Evolutionary conservation across 2,329 filamentous ascomycete genomes (phyloP).

Genomic region (Epichloe gansuensis): DNA sequence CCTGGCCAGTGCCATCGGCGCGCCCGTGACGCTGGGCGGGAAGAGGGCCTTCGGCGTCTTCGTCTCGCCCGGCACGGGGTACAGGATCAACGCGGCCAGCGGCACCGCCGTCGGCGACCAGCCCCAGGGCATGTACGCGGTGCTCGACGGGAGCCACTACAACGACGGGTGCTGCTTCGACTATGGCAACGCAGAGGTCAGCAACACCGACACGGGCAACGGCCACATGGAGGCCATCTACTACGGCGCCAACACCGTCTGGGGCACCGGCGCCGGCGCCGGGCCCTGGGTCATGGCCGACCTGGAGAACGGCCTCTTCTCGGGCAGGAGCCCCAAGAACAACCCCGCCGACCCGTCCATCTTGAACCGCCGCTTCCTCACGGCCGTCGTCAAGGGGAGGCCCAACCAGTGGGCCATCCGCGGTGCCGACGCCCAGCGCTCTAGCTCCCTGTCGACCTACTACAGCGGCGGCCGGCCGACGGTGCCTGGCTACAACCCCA

Average conservation of each 20-base stretch:
- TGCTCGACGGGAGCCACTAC: conserved; percentile 48
- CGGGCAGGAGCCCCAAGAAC: conserved; percentile 31
- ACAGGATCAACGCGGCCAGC: conserved; percentile 43
- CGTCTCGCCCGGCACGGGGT: conserved; percentile 48
- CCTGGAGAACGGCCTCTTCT: conserved; percentile 55
- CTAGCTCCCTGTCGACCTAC: conserved; percentile 43
- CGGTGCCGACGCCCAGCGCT: conserved; percentile 39
- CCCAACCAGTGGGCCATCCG: conserved; percentile 46
- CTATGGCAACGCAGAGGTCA: conserved; percentile 46
- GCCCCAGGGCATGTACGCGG: conserved; percentile 47
- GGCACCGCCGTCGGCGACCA: conserved; percentile 43
- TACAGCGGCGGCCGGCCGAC: conserved; percentile 44
- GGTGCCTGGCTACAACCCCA: conserved; percentile 35
- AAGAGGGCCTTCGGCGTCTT: conserved; percentile 54
- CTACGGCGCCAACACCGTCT: conserved; percentile 40
- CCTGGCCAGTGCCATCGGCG: conserved; percentile 44
- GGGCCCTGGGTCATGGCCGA: conserved; percentile 61
- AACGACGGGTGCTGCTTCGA: conserved; percentile 45
- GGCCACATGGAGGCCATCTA: conserved; percentile 61
- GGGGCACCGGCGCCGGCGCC: conserved; percentile 43
- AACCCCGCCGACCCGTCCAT: conserved; percentile 43
- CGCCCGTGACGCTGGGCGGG: conserved; percentile 48
- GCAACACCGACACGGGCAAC: conserved; percentile 39
- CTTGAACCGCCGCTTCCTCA: conserved; percentile 40
- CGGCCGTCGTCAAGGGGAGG: conserved; percentile 42